Conservation (phyloP, 306 rosid genomes). For the Herpetospermum pedunculosum region DNA sequence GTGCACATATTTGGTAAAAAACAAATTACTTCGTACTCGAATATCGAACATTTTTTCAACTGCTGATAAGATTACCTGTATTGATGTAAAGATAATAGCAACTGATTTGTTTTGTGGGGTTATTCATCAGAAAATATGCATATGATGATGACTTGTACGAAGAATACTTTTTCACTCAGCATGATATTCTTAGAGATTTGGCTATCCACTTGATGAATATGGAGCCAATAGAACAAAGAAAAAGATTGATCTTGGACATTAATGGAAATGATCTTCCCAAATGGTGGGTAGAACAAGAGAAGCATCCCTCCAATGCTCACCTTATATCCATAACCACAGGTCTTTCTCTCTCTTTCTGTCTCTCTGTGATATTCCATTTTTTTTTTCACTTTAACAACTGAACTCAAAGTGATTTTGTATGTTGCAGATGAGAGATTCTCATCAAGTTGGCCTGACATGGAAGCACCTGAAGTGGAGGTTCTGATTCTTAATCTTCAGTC, state of each 20-base stretch:
- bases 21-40: not conserved
- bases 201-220: conserved; percentile 27
- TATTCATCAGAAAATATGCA: conserved; percentile 23
- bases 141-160: conserved; percentile 26
- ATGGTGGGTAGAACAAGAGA: conserved; percentile 37
- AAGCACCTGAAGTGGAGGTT: conserved; percentile 35
- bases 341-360: conserved; percentile 15
- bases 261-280: conserved; percentile 31
- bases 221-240: conserved; percentile 21
- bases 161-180: conserved; percentile 35
- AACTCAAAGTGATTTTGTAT: not conserved
- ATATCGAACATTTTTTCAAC: not conserved
- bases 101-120: not conserved
- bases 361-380: not conserved
- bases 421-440: conserved; percentile 46
- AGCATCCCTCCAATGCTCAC: conserved; percentile 23
- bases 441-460: conserved; percentile 35
- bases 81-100: not conserved
- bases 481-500: conserved; percentile 35
- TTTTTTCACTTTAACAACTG: not conserved
- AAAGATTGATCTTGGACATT: conserved; percentile 32
- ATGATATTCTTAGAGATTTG: conserved; percentile 55
- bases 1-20: not conserved
- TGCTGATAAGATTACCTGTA: not conserved
- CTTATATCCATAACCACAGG: conserved; percentile 57